Evolutionary conservation across 2,329 filamentous ascomycete species (phyloP).

Genomic region (Pseudogymnoascus verrucosus): DNA sequence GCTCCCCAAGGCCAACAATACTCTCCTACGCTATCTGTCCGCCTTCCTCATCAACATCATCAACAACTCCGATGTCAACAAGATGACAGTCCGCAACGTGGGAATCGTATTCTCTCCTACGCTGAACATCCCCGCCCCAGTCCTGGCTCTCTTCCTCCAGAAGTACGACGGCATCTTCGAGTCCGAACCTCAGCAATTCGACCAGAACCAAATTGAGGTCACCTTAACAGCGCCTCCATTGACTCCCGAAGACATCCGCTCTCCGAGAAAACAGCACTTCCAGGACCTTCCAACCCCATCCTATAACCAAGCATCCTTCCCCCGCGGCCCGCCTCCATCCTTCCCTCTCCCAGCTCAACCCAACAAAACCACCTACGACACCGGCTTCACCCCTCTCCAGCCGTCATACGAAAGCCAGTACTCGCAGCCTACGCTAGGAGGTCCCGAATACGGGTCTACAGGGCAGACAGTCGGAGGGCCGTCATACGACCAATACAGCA

Average conservation of each 20-base stretch:
- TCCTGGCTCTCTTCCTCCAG: constrained; percentile 89
- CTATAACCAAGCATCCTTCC: constrained; percentile 50
- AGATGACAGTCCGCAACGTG: constrained; percentile 97
- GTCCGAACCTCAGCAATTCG: constrained; percentile 56
- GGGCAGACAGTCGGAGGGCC: constrained; percentile 22
- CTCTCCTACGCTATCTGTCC: constrained; percentile 75
- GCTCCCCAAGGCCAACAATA: constrained; percentile 72
- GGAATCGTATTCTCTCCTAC: constrained; percentile 98
- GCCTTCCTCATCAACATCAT: constrained; percentile 88
- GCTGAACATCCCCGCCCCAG: constrained; percentile 87
- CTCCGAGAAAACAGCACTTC: constrained; percentile 58
- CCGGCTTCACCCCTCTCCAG: constrained; percentile 43
- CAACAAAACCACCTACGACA: constrained; percentile 33
- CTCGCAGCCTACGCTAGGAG: constrained; percentile 22
- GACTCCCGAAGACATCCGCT: constrained; percentile 51
- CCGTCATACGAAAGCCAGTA: constrained; percentile 36
- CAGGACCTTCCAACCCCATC: constrained; percentile 57
- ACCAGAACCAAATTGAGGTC: constrained; percentile 44
- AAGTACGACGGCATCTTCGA: constrained; percentile 85
- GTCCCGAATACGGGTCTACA: constrained; percentile 25
- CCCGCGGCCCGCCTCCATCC: constrained; percentile 22
- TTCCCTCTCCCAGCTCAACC: constrained; percentile 30
- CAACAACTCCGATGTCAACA: constrained; percentile 82
- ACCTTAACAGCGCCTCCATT: constrained; percentile 33
- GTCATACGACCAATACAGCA: constrained; percentile 34